A percentile compares a stretch with the other conserved stretches of the same genome.
Evolutionary conservation across 148 eudicot genomes (phyloP).

Genomic region (Vaccinium corymbosum): DNA sequence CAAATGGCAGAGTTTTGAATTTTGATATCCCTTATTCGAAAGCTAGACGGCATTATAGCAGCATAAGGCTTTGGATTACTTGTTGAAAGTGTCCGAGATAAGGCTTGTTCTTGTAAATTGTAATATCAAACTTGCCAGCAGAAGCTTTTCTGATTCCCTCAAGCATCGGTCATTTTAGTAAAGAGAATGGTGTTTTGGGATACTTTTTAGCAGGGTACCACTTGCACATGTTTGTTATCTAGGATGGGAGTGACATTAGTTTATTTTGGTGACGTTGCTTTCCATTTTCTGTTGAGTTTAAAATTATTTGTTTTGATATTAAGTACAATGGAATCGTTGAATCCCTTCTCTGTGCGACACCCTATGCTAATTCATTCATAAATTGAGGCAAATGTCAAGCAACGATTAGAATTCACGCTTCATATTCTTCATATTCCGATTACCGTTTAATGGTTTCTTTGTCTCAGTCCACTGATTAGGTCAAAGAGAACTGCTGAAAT

Average conservation of each 20-base stretch:
- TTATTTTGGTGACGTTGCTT: not conserved
- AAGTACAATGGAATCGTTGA: not conserved
- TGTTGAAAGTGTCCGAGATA: not conserved
- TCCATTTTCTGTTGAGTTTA: not conserved
- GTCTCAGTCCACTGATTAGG: constrained; percentile 71
- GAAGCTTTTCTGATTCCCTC: not conserved
- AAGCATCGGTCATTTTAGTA: not conserved
- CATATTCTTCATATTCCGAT: not conserved
- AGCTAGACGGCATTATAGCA: not conserved
- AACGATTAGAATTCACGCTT: not conserved
- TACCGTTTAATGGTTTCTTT: not conserved
- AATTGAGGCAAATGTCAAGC: not conserved
- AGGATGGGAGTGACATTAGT: not conserved
- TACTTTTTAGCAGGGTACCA: not conserved
- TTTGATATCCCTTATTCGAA: not conserved
- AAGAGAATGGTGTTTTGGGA: not conserved
- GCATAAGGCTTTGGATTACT: not conserved
- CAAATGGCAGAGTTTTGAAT: not conserved
- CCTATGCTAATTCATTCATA: not conserved
- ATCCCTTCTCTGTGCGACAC: not conserved
- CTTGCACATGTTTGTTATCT: not conserved
- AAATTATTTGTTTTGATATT: not conserved
- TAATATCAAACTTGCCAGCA: not conserved
- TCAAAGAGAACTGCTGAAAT: constrained; percentile 94
- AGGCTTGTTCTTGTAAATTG: not conserved